A percentile compares a stretch with the other conserved stretches of the same genome.
phyloP scores from a whole-genome alignment of 2,329 filamentous ascomycete species.

The Thyridium curvatum region DNA sequence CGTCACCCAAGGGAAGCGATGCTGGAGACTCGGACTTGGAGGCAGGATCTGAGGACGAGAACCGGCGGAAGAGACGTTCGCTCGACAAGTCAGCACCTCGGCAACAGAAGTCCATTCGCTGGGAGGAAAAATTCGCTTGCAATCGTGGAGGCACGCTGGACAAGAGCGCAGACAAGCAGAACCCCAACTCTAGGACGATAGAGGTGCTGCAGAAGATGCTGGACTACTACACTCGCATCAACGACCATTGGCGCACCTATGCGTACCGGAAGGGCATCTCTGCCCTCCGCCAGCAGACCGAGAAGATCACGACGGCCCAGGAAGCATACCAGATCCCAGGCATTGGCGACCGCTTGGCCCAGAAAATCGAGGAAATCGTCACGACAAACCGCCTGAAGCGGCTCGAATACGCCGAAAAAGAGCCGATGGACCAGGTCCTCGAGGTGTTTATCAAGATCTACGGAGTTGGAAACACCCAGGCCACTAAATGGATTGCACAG shows the following conservation, averaged over 20 bases:
- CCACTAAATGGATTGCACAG: slow-evolving; percentile 68
- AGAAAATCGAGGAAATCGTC: slow-evolving; percentile 87
- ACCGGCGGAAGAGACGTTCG: slow-evolving; percentile 14
- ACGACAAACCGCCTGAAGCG: slow-evolving; percentile 64
- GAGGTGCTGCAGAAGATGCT: slow-evolving; percentile 72
- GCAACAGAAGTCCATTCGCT: slow-evolving; percentile 23
- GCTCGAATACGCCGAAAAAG: slow-evolving; percentile 62
- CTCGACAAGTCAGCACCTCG: slow-evolving; percentile 7
- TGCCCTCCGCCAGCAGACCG: slow-evolving; percentile 60
- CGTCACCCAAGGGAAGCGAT: slow-evolving; percentile 8
- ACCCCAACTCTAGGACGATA: slow-evolving; percentile 72
- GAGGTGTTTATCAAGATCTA: slow-evolving; percentile 73
- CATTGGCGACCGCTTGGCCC: slow-evolving; percentile 67
- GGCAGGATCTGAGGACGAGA: slow-evolving; percentile 19
- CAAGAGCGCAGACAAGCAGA: slow-evolving; percentile 34
- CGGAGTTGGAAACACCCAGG: slow-evolving; percentile 65
- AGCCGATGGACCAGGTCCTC: slow-evolving; percentile 59
- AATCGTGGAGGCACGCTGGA: slow-evolving; percentile 38
- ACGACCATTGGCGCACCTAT: slow-evolving; percentile 69
- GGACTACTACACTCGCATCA: slow-evolving; percentile 66
- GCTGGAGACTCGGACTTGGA: slow-evolving; percentile 9
- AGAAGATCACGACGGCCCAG: slow-evolving; percentile 59
- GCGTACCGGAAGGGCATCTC: slow-evolving; percentile 74
- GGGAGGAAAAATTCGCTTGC: slow-evolving; percentile 48
- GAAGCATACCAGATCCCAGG: slow-evolving; percentile 62